Evolutionary conservation across 1,139 yeast species (phyloP).

Genomic region (Saccharomyces hybrid): DNA sequence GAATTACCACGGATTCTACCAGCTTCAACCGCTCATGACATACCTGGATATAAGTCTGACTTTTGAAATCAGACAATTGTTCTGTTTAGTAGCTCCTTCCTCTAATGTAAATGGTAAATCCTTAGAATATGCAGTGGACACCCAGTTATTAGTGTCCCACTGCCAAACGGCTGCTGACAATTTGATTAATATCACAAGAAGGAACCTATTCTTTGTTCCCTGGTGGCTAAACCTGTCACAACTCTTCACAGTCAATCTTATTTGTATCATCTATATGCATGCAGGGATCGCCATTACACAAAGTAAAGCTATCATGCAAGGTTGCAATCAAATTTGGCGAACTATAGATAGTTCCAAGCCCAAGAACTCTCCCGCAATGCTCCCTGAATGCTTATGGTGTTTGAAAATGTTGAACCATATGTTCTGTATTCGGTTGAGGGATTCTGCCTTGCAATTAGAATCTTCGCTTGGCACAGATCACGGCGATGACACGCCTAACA

Average conservation of each 20-base stretch:
- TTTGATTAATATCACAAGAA: constrained; percentile 33
- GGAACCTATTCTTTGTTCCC: constrained; percentile 38
- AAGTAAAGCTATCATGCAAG: constrained; percentile 19
- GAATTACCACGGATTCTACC: constrained; percentile 3
- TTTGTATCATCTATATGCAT: constrained; percentile 40
- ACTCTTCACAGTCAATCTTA: constrained; percentile 43
- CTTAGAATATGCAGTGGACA: constrained; percentile 36
- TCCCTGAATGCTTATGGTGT: constrained; percentile 58
- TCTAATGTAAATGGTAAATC: background rate
- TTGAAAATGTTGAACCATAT: constrained; percentile 49
- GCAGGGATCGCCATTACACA: constrained; percentile 30
- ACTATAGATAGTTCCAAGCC: constrained; percentile 14
- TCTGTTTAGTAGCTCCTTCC: constrained; percentile 11
- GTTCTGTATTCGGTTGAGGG: constrained; percentile 40
- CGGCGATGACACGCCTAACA: constrained; percentile 49
- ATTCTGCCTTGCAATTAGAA: constrained; percentile 35
- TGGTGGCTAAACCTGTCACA: constrained; percentile 48
- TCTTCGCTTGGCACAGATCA: constrained; percentile 45
- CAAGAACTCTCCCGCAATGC: constrained; percentile 39
- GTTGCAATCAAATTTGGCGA: constrained; percentile 25
- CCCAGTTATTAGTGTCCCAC: constrained; percentile 34
- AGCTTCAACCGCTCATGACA: constrained; percentile 21
- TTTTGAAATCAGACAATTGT: constrained; percentile 21
- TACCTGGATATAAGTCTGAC: constrained; percentile 26
- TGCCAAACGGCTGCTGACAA: constrained; percentile 36